These are phyloP conservation scores for Cladophialophora chaetospira DNA, from an alignment of 2,329 filamentous ascomycete species.

Conservation along the genomic window DNA sequence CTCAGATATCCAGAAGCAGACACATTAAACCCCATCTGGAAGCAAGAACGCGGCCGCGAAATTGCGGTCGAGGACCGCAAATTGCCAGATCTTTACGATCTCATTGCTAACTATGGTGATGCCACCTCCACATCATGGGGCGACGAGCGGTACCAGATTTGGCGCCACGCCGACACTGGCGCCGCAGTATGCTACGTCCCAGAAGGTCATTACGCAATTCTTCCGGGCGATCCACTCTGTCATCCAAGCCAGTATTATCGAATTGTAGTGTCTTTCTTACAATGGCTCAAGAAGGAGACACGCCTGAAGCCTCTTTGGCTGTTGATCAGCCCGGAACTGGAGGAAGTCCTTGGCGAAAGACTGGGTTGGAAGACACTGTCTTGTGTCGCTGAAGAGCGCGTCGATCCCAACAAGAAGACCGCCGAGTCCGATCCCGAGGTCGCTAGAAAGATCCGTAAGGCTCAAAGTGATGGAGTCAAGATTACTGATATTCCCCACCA, in stretches of 20 bases:
- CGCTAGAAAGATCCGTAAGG: constrained; percentile 74
- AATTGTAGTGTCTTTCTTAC: constrained; percentile 73
- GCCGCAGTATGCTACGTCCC: constrained; percentile 83
- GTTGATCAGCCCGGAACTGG: constrained; percentile 75
- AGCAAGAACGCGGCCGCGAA: constrained; percentile 49
- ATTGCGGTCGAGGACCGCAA: constrained; percentile 49
- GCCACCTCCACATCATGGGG: constrained; percentile 93
- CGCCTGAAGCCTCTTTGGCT: constrained; percentile 84
- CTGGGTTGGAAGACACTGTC: constrained; percentile 87
- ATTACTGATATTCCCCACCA: constrained; percentile 72
- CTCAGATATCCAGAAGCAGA: constrained; percentile 87
- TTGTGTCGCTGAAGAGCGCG: constrained; percentile 84
- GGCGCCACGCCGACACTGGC: constrained; percentile 76
- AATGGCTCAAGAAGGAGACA: constrained; percentile 70
- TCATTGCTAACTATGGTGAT: constrained; percentile 94
- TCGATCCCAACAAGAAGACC: constrained; percentile 70
- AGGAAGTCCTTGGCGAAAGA: constrained; percentile 76
- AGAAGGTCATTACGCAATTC: constrained; percentile 75
- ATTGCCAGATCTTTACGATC: constrained; percentile 75
- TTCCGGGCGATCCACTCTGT: constrained; percentile 85
- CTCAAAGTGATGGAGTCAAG: constrained; percentile 81
- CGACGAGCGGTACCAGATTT: constrained; percentile 83
- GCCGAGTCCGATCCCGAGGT: constrained; percentile 67
- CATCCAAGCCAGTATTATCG: constrained; percentile 73
- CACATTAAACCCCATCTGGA: constrained; percentile 71